A percentile compares a stretch with the other conserved stretches of the same genome.
phyloP scores from a whole-genome alignment of 129 eudicot genomes.

The Mikania micrantha region DNA sequence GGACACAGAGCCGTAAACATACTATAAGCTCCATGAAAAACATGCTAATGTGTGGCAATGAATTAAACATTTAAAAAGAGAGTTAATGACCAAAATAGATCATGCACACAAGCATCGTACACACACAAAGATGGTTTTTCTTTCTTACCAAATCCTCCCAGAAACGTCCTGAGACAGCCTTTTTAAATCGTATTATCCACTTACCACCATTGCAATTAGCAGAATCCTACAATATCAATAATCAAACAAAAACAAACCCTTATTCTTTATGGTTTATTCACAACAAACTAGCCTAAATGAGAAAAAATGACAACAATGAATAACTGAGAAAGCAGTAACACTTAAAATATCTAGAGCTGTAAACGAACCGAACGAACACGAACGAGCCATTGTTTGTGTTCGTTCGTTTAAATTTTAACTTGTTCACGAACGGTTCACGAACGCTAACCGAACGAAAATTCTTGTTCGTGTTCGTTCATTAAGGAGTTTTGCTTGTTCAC shows the following conservation, averaged over 20 bases:
- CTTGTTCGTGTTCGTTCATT: too few species aligned
- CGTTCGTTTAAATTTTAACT: too few species aligned
- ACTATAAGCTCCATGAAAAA: neutral
- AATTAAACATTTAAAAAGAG: neutral
- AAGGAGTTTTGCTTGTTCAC: too few species aligned
- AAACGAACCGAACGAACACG: too few species aligned
- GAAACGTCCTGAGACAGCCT: constrained; percentile 91
- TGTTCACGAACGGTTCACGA: too few species aligned
- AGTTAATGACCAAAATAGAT: neutral
- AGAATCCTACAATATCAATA: constrained; percentile 49
- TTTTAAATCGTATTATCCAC: constrained; percentile 92
- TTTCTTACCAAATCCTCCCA: constrained; percentile 95
- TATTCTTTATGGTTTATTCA: neutral
- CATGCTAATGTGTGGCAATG: neutral
- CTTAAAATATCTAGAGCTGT: too few species aligned
- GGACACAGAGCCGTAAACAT: neutral
- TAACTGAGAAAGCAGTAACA: neutral
- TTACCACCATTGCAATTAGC: constrained; percentile 98
- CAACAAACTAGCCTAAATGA: neutral
- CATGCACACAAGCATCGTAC: neutral
- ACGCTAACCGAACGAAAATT: too few species aligned
- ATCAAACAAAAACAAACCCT: neutral
- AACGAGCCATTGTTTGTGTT: too few species aligned
- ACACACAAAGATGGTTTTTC: neutral
- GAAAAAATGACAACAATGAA: neutral